Percentiles rank a stretch among this genome's conserved stretches.
Evolutionary conservation across 2,329 filamentous ascomycete genomes (phyloP).

Genomic region (Fusarium cicatricum): DNA sequence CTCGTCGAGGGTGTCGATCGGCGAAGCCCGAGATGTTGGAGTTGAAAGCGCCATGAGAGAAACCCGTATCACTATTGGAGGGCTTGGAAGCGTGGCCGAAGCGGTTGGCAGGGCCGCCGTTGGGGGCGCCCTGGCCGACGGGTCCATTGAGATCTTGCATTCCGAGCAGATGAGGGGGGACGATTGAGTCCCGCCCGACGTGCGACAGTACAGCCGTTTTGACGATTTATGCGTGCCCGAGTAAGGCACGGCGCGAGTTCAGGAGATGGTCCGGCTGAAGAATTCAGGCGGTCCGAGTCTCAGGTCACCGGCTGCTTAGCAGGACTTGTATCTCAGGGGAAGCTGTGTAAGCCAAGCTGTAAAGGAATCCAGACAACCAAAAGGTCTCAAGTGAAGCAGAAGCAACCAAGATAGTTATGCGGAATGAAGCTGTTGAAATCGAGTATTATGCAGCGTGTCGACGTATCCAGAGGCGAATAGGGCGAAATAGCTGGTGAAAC

Average conservation of each 20-base stretch:
- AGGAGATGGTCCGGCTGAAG: constrained; percentile 16
- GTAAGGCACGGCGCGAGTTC: constrained; percentile 37
- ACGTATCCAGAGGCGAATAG: constrained; percentile 34
- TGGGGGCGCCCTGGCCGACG: constrained; percentile 53
- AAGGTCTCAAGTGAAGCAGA: constrained; percentile 27
- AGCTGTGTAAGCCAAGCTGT: constrained; percentile 12
- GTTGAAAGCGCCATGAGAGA: constrained; percentile 91
- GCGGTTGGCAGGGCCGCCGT: constrained; percentile 64
- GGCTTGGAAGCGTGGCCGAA: constrained; percentile 82
- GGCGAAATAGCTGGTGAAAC: constrained; percentile 26
- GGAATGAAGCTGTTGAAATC: constrained; percentile 33
- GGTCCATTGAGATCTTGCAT: constrained; percentile 88
- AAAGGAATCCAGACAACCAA: constrained; percentile 11
- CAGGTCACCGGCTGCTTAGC: constrained; percentile 25
- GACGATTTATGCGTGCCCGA: constrained; percentile 66
- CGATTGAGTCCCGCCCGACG: constrained; percentile 81
- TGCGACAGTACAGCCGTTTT: constrained; percentile 86
- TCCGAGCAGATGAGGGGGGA: constrained; percentile 85
- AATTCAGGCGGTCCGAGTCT: constrained; percentile 17
- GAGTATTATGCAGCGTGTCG: constrained; percentile 34
- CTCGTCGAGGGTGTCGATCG: constrained; percentile 84
- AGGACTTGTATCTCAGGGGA: constrained; percentile 16
- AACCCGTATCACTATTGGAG: constrained; percentile 84
- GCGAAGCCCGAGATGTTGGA: constrained; percentile 87
- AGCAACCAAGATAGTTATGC: constrained; percentile 31